A percentile compares a stretch with the other conserved stretches of the same genome.
Conservation (phyloP, 202 grass and related monocot genomes). For the Brachypodium distachyon region DNA sequence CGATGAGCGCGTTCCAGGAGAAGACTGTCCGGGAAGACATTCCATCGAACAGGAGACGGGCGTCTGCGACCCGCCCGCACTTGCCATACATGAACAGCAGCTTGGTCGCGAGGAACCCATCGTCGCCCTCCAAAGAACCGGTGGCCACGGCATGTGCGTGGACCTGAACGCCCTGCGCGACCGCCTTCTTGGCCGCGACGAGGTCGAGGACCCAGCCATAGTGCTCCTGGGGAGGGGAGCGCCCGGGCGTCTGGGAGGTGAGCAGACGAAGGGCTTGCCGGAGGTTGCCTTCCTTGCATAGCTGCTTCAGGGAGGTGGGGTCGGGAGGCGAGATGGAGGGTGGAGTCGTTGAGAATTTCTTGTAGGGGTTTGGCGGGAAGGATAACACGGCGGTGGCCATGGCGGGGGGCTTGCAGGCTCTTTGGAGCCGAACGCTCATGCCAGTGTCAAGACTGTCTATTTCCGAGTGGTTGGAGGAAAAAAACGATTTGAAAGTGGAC, state of each 20-base stretch:
- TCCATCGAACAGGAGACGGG: constrained; percentile 57
- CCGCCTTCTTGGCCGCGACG: constrained; percentile 39
- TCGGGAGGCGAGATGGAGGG: neutral
- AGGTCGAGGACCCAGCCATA: constrained; percentile 57
- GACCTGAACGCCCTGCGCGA: constrained; percentile 44
- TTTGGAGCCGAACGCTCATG: constrained; percentile 28
- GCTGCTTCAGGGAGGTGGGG: constrained; percentile 19
- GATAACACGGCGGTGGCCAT: constrained; percentile 5
- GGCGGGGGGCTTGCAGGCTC: constrained; percentile 14
- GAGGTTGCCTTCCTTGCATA: constrained; percentile 53
- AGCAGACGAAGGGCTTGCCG: constrained; percentile 34
- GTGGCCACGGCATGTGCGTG: constrained; percentile 46
- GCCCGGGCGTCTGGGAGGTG: neutral
- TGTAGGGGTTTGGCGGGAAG: neutral
- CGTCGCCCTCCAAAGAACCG: constrained; percentile 15
- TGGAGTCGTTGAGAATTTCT: neutral
- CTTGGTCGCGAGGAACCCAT: constrained; percentile 69
- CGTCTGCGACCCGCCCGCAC: constrained; percentile 41
- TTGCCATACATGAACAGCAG: constrained; percentile 82
- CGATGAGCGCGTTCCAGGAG: constrained; percentile 83
- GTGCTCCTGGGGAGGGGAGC: constrained; percentile 25
- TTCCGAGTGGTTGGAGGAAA: too few species aligned
- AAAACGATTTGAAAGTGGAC: too few species aligned
- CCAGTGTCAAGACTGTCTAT: constrained; percentile 4
- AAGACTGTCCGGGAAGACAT: constrained; percentile 64